These are phyloP conservation scores for Pontederia paniculata DNA, from an alignment of 176 grass and related monocot species.

Conservation along the genomic window DNA sequence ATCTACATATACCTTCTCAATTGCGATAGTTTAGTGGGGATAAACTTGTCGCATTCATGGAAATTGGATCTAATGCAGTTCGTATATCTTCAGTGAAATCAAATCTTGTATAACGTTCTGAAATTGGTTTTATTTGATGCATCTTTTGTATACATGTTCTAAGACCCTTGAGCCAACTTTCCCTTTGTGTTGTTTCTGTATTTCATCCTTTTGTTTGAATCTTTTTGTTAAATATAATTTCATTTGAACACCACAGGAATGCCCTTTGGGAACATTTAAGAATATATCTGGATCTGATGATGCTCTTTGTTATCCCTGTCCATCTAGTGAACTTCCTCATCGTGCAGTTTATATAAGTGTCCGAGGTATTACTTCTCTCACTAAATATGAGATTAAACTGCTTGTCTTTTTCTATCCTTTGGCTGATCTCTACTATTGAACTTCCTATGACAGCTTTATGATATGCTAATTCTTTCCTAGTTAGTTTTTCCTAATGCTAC, in stretches of 20 bases:
- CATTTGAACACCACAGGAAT: slow-evolving; percentile 56
- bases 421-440: too few relatives aligned
- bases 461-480: too few relatives aligned
- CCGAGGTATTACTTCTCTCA: slow-evolving; percentile 37
- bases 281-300: slow-evolving; percentile 89
- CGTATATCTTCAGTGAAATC: too few relatives aligned
- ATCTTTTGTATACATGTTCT: not conserved
- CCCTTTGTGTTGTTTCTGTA: slow-evolving; percentile 4
- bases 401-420: not conserved
- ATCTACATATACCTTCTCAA: too few relatives aligned
- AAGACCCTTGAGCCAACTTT: not conserved
- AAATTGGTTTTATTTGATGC: not conserved
- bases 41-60: too few relatives aligned
- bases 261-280: slow-evolving; percentile 93
- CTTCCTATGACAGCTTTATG: too few relatives aligned
- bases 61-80: too few relatives aligned
- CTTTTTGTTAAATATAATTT: slow-evolving; percentile 9
- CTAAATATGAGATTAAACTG: slow-evolving; percentile 6
- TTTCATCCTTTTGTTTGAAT: not conserved
- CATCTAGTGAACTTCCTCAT: slow-evolving; percentile 55
- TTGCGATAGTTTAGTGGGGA: too few relatives aligned
- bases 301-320: slow-evolving; percentile 69
- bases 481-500: too few relatives aligned
- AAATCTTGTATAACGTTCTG: too few relatives aligned
- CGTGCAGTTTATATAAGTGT: slow-evolving; percentile 63